Evolutionary conservation across 768 basidiomycete species (phyloP).

Genomic region (Kwoniella heveanensis): DNA sequence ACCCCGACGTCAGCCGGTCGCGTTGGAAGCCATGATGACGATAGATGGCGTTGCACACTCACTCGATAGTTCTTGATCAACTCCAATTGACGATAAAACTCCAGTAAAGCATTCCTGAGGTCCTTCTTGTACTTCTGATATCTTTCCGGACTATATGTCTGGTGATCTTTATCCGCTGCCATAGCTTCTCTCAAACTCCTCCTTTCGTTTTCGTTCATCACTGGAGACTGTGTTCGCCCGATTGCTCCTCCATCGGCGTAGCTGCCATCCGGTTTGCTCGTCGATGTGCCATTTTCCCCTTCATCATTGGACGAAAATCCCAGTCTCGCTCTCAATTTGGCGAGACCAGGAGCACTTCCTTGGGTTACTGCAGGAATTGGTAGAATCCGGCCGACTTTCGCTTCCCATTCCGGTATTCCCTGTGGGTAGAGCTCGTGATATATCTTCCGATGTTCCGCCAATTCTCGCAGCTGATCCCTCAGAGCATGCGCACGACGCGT

Average conservation of each 20-base stretch:
- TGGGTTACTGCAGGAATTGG: constrained; percentile 22
- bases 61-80: constrained; percentile 87
- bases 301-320: constrained; percentile 1
- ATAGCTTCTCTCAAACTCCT: constrained; percentile 33
- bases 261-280: not conserved
- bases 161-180: constrained; percentile 41
- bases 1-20: constrained; percentile 1
- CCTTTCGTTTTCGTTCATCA: constrained; percentile 15
- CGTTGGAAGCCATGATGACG: no score
- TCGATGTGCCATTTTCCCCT: not conserved
- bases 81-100: constrained; percentile 84
- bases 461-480: constrained; percentile 71
- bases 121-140: constrained; percentile 83
- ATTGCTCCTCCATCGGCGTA: not conserved
- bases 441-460: constrained; percentile 67
- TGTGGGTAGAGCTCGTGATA: constrained; percentile 54
- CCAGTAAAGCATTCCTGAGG: constrained; percentile 77
- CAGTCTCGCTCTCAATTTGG: constrained; percentile 14
- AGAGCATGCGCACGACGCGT: constrained; percentile 58
- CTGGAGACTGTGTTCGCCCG: constrained; percentile 7
- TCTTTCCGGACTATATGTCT: constrained; percentile 68
- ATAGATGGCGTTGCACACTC: constrained; percentile 46
- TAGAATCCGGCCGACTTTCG: constrained; percentile 34
- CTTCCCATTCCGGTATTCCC: constrained; percentile 46
- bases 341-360: constrained; percentile 8